Percentiles rank a stretch among this genome's conserved stretches.
Evolutionary conservation across 2,329 filamentous ascomycete species (phyloP).

Genomic region (Cytospora piceicola): DNA sequence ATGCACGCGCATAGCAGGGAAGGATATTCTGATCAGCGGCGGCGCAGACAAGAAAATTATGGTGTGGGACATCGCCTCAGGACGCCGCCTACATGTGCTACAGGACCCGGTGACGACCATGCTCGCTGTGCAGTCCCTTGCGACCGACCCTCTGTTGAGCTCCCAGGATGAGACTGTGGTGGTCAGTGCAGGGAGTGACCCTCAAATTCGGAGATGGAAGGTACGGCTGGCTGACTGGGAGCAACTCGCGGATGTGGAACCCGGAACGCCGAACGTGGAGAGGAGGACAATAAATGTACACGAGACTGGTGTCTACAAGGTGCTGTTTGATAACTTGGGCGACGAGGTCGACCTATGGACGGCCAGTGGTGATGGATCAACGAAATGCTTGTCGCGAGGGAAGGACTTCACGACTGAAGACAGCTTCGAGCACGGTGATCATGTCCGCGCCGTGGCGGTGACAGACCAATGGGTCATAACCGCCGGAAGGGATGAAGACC

Average conservation of each 20-base stretch:
- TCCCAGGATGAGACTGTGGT: constrained; percentile 58
- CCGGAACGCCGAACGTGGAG: constrained; percentile 45
- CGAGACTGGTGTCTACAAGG: constrained; percentile 85
- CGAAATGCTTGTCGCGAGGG: constrained; percentile 74
- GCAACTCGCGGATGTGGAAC: constrained; percentile 56
- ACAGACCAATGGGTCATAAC: constrained; percentile 81
- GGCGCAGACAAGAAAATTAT: constrained; percentile 80
- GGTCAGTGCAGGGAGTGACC: constrained; percentile 80
- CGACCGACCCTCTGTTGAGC: constrained; percentile 69
- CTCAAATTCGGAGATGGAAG: constrained; percentile 78
- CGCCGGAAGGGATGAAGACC: constrained; percentile 86
- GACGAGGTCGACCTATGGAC: constrained; percentile 84
- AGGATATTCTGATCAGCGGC: constrained; percentile 71
- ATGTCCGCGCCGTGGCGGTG: constrained; percentile 81
- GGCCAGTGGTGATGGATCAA: constrained; percentile 86
- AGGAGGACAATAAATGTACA: constrained; percentile 71
- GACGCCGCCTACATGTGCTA: constrained; percentile 72
- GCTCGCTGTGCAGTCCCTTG: constrained; percentile 81
- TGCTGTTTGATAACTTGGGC: constrained; percentile 68
- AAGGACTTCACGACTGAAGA: constrained; percentile 74
- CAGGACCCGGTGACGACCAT: constrained; percentile 72
- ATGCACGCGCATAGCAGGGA: constrained; percentile 62
- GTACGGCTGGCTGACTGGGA: constrained; percentile 57
- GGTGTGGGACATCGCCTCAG: constrained; percentile 77
- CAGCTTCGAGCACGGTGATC: constrained; percentile 79